Percentiles rank a stretch among this genome's conserved stretches.
These are phyloP conservation scores for Haematococcus lacustris DNA, from an alignment of 139 green algal genomes.

Conservation along the genomic window DNA sequence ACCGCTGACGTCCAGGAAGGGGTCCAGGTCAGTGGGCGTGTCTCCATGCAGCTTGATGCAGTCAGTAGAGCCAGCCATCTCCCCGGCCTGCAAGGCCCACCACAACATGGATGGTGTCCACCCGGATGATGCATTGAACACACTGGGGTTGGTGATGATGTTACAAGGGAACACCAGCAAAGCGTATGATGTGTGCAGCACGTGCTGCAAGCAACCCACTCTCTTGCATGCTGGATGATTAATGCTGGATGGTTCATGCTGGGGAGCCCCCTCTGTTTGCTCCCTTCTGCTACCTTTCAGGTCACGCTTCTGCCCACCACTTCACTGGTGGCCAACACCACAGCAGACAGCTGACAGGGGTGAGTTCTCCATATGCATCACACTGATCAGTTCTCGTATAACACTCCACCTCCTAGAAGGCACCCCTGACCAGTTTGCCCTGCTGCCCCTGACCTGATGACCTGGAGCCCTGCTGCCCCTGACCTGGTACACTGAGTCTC, in stretches of 20 bases:
- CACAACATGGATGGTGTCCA: too few relatives aligned
- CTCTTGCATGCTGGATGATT: background rate
- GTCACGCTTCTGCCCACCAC: background rate
- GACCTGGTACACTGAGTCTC: slow-evolving; percentile 20
- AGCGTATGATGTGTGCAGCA: background rate
- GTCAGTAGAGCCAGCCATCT: background rate
- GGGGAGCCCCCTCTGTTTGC: background rate
- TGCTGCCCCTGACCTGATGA: background rate
- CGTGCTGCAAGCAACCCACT: background rate
- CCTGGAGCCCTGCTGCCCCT: background rate
- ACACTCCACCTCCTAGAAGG: background rate
- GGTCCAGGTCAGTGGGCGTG: background rate
- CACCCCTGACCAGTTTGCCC: too few relatives aligned
- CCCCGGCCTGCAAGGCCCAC: background rate
- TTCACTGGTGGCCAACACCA: background rate
- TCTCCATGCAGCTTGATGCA: background rate
- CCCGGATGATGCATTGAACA: background rate
- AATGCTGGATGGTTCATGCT: background rate
- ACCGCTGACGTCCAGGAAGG: background rate
- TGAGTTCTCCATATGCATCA: background rate
- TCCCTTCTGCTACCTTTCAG: background rate
- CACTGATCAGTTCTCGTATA: background rate
- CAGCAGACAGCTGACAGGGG: background rate
- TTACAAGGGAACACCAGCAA: background rate
- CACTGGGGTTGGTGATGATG: background rate